phyloP scores from a whole-genome alignment of 75 land plant genomes.

The Pinus albicaulis region DNA sequence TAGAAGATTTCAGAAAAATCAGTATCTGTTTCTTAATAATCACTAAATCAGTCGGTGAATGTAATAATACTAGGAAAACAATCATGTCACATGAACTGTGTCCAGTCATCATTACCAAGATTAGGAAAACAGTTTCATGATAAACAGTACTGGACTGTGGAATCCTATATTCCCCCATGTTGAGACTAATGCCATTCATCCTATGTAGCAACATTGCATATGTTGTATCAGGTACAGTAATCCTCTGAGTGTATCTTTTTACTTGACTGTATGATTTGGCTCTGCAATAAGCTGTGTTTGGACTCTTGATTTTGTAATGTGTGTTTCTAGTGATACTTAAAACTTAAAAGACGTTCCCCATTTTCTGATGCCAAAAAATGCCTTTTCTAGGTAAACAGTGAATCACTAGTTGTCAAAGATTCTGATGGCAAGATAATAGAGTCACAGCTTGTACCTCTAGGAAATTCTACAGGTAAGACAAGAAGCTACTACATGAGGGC shows the following conservation, averaged over 20 bases:
- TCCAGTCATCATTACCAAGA: neutral
- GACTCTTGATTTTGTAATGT: neutral
- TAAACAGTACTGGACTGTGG: neutral
- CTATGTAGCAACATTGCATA: neutral
- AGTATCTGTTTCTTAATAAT: neutral
- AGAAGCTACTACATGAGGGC: constrained; percentile 50
- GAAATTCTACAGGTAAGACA: constrained; percentile 8
- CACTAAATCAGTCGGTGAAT: neutral
- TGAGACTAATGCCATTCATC: neutral
- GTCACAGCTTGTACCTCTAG: constrained; percentile 54
- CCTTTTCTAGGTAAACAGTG: constrained; percentile 18
- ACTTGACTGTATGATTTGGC: neutral
- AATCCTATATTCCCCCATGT: neutral
- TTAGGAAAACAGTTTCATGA: neutral
- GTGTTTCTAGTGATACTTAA: neutral
- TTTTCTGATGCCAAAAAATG: neutral
- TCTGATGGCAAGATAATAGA: constrained; percentile 34
- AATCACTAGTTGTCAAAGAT: constrained; percentile 32
- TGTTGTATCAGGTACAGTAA: neutral
- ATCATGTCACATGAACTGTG: neutral
- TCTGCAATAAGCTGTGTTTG: neutral
- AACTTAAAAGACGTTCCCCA: neutral
- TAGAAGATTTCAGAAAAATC: too few species aligned
- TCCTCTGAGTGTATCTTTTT: neutral
- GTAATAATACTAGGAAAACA: neutral